A percentile compares a stretch with the other conserved stretches of the same genome.
These are phyloP conservation scores for Dioscorea cayenensis DNA, from an alignment of 116 monocot genomes.

Conservation along the genomic window DNA sequence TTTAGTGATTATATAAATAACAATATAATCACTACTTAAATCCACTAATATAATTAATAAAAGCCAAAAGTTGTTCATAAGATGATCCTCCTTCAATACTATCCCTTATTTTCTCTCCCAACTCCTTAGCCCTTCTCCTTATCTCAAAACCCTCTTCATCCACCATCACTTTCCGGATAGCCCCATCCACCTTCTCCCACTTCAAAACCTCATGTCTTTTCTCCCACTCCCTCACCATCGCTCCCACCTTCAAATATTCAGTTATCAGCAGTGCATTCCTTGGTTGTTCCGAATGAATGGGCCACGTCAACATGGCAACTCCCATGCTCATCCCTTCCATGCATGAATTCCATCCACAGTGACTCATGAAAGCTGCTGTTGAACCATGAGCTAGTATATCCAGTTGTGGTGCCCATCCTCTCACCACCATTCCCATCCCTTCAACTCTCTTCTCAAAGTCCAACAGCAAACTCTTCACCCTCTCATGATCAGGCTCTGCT, in stretches of 20 bases:
- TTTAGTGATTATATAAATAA: too few species aligned
- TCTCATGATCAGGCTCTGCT: too few species aligned
- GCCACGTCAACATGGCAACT: slow-evolving; percentile 48
- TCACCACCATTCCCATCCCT: slow-evolving; percentile 30
- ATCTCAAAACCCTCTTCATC: slow-evolving; percentile 31
- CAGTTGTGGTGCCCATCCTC: slow-evolving; percentile 72
- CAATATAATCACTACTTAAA: too few species aligned
- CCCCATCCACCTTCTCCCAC: slow-evolving; percentile 20
- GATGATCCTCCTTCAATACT: slow-evolving; percentile 17
- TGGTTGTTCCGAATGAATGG: slow-evolving; percentile 62
- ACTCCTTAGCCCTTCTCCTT: slow-evolving; percentile 16
- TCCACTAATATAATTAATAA: slow-evolving; percentile 22
- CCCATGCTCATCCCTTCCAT: slow-evolving; percentile 54
- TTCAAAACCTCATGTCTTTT: slow-evolving; percentile 15
- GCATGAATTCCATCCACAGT: slow-evolving; percentile 90
- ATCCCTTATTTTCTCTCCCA: slow-evolving; percentile 9
- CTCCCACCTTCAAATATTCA: slow-evolving; percentile 25
- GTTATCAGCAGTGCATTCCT: slow-evolving; percentile 33
- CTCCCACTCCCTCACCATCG: not conserved
- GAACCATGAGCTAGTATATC: slow-evolving; percentile 52
- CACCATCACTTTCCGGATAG: slow-evolving; percentile 27
- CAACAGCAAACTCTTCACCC: not conserved
- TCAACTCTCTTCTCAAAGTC: slow-evolving; percentile 6
- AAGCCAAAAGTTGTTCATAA: slow-evolving; percentile 10
- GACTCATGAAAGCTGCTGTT: slow-evolving; percentile 51